These are phyloP conservation scores for Dipodascus albidus DNA, from an alignment of 805 yeast species.

Conservation along the genomic window DNA sequence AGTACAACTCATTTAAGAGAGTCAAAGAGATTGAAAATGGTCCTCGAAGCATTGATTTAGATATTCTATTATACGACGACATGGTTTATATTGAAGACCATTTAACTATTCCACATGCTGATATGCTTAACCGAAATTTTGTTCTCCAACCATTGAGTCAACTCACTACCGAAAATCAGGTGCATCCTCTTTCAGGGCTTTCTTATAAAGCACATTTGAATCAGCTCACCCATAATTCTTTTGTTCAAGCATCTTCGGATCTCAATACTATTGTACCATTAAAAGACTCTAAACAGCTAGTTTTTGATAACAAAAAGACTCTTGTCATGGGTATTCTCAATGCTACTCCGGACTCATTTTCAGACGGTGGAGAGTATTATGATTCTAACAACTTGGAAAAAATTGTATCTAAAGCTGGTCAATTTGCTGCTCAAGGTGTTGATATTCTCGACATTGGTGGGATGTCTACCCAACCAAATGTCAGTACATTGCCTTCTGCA, in stretches of 20 bases:
- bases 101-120: slow-evolving; percentile 72
- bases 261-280: slow-evolving; percentile 15
- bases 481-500: slow-evolving; percentile 44
- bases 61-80: slow-evolving; percentile 62
- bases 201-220: slow-evolving; percentile 58
- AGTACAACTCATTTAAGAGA: slow-evolving; percentile 57
- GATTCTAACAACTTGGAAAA: slow-evolving; percentile 22
- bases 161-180: slow-evolving; percentile 47
- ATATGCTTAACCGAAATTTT: slow-evolving; percentile 82
- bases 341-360: slow-evolving; percentile 88
- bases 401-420: slow-evolving; percentile 35
- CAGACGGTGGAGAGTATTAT: slow-evolving; percentile 63
- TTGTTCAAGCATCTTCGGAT: slow-evolving; percentile 16
- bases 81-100: slow-evolving; percentile 42
- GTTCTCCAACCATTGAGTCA: slow-evolving; percentile 86
- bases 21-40: slow-evolving; percentile 80
- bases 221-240: slow-evolving; percentile 32
- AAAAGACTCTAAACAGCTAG: slow-evolving; percentile 20
- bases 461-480: slow-evolving; percentile 84
- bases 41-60: slow-evolving; percentile 85
- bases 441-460: slow-evolving; percentile 87
- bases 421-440: slow-evolving; percentile 51
- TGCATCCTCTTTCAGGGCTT: slow-evolving; percentile 83
- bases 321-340: slow-evolving; percentile 80
- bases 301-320: slow-evolving; percentile 43